These are phyloP conservation scores for Talaromyces sp. DNA, from an alignment of 2,329 filamentous ascomycete species.

Conservation along the genomic window DNA sequence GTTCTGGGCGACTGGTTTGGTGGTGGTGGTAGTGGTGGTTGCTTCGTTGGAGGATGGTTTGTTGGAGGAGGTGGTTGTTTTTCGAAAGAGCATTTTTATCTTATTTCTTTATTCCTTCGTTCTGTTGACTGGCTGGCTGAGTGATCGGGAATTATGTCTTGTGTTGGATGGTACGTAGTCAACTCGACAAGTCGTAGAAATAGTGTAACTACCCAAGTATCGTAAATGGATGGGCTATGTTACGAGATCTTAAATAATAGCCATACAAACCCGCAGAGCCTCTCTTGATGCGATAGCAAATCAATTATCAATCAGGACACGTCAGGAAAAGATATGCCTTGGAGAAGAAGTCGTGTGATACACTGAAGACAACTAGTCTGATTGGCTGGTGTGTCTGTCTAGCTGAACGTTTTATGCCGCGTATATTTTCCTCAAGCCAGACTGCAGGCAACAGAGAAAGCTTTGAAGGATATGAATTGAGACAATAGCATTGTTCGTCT, in stretches of 20 bases:
- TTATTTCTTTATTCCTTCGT: neutral
- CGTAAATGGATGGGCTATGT: too few species aligned
- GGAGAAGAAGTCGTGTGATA: constrained; percentile 2
- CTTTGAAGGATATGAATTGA: neutral
- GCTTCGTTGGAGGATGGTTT: neutral
- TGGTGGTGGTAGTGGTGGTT: too few species aligned
- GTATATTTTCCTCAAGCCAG: neutral
- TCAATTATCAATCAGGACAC: constrained; percentile 1
- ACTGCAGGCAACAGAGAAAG: too few species aligned
- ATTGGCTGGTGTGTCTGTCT: neutral
- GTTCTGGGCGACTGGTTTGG: constrained; percentile 14
- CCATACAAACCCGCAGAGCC: neutral
- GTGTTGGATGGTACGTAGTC: too few species aligned
- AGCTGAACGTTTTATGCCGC: neutral
- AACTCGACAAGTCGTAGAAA: too few species aligned
- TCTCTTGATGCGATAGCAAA: neutral
- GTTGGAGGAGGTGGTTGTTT: neutral
- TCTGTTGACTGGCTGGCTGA: neutral
- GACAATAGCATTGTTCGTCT: neutral
- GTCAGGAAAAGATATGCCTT: constrained; percentile 1
- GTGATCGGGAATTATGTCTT: neutral
- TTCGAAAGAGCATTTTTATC: neutral
- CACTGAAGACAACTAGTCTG: neutral
- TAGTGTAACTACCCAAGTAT: too few species aligned
- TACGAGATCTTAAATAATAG: neutral